Evolutionary conservation across 1,284 basidiomycete genomes (phyloP).

Genomic region (Rhodotorula glutinis): DNA sequence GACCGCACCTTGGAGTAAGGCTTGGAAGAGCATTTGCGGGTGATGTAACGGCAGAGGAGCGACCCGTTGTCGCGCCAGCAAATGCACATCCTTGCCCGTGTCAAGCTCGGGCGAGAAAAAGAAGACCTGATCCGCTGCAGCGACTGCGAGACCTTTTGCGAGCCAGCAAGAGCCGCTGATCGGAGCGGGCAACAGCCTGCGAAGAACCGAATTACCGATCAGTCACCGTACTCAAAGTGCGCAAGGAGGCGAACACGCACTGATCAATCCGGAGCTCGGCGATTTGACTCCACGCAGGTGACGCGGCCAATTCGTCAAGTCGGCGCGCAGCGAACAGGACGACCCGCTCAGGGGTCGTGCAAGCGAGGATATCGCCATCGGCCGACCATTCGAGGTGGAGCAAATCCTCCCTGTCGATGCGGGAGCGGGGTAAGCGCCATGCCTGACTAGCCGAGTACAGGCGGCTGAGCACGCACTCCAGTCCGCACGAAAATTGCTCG

Average conservation of each 20-base stretch:
- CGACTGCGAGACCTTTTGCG: slow-evolving; percentile 62
- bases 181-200: slow-evolving; percentile 67
- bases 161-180: slow-evolving; percentile 87
- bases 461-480: slow-evolving; percentile 12
- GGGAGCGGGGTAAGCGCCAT: neutral
- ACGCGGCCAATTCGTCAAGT: slow-evolving; percentile 21
- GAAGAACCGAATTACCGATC: neutral
- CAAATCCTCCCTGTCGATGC: neutral
- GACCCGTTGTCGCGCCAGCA: slow-evolving; percentile 48
- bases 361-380: slow-evolving; percentile 16
- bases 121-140: slow-evolving; percentile 71
- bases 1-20: slow-evolving; percentile 75
- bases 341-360: slow-evolving; percentile 11
- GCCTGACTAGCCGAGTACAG: neutral
- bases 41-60: slow-evolving; percentile 83
- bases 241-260: too few species aligned
- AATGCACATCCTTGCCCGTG: slow-evolving; percentile 49
- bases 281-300: slow-evolving; percentile 7
- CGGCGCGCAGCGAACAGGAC: slow-evolving; percentile 14
- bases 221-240: too few species aligned
- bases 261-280: slow-evolving; percentile 5
- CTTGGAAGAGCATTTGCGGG: slow-evolving; percentile 86
- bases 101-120: slow-evolving; percentile 55
- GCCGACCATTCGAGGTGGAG: slow-evolving; percentile 28
- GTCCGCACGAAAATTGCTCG: slow-evolving; percentile 28